phyloP scores from a whole-genome alignment of 2,329 filamentous ascomycete genomes.

The Trichoderma afroharzianum region DNA sequence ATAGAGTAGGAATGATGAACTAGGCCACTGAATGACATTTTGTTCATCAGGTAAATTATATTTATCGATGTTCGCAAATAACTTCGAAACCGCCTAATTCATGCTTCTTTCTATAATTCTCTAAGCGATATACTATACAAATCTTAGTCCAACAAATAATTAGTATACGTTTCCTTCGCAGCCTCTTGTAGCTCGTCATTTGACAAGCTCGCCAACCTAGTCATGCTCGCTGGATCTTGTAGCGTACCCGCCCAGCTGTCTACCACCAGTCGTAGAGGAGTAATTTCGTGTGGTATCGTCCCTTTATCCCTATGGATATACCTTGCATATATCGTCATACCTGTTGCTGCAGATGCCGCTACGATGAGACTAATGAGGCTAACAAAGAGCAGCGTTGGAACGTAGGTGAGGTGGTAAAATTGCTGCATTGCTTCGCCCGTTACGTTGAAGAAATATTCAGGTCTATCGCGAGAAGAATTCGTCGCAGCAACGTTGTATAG shows the following conservation, averaged over 20 bases:
- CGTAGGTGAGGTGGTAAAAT: not conserved
- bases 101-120: not conserved
- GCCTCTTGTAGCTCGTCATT: not conserved
- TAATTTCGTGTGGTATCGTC: not conserved
- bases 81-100: not conserved
- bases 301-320: not conserved
- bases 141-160: not conserved
- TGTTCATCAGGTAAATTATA: not conserved
- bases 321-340: not conserved
- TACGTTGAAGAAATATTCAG: not conserved
- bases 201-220: not conserved
- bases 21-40: not conserved
- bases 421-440: not conserved
- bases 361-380: not conserved
- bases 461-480: not conserved
- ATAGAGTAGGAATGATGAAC: not conserved
- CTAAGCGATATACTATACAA: not conserved
- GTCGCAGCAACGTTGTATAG: not conserved
- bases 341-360: not conserved
- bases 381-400: not conserved
- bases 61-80: not conserved
- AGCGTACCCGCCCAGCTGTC: not conserved
- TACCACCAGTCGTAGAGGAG: not conserved
- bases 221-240: not conserved
- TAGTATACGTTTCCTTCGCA: not conserved